Evolutionary conservation across 495 filamentous ascomycete species (phyloP).

Genomic region (Physcia stellaris): DNA sequence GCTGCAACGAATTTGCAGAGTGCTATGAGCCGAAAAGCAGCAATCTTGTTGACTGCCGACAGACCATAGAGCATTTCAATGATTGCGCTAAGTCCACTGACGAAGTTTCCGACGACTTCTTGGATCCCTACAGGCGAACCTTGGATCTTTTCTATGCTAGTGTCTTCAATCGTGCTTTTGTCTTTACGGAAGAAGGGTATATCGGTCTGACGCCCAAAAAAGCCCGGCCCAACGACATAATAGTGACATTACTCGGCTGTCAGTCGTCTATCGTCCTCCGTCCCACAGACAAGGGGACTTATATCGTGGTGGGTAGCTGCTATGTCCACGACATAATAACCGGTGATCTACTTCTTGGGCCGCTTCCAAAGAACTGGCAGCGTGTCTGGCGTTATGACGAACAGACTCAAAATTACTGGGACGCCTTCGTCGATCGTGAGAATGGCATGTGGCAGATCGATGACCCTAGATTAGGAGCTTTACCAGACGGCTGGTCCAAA

Average conservation of each 20-base stretch:
- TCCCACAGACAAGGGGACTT: not conserved
- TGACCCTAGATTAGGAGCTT: not conserved
- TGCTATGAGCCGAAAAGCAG: not conserved
- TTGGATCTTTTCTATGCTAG: not conserved
- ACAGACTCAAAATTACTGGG: not conserved
- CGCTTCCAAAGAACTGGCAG: constrained; percentile 1
- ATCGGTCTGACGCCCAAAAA: constrained; percentile 9
- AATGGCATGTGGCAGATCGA: not conserved
- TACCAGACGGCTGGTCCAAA: constrained; percentile 2
- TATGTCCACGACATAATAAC: constrained; percentile 16
- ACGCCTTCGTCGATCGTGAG: not conserved
- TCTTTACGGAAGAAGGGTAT: constrained; percentile 5
- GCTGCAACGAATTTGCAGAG: not conserved
- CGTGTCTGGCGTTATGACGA: not conserved
- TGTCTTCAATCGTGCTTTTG: not conserved
- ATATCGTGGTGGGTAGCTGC: constrained; percentile 12
- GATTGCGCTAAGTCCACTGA: not conserved
- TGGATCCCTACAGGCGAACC: not conserved
- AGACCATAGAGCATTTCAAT: not conserved
- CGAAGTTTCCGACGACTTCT: not conserved
- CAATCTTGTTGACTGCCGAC: not conserved
- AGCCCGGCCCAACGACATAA: constrained; percentile 3
- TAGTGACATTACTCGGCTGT: constrained; percentile 11
- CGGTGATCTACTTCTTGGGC: constrained; percentile 8
- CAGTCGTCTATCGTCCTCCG: constrained; percentile 7